Evolutionary conservation across 768 basidiomycete genomes (phyloP).

Genomic region (Serendipita sp.): DNA sequence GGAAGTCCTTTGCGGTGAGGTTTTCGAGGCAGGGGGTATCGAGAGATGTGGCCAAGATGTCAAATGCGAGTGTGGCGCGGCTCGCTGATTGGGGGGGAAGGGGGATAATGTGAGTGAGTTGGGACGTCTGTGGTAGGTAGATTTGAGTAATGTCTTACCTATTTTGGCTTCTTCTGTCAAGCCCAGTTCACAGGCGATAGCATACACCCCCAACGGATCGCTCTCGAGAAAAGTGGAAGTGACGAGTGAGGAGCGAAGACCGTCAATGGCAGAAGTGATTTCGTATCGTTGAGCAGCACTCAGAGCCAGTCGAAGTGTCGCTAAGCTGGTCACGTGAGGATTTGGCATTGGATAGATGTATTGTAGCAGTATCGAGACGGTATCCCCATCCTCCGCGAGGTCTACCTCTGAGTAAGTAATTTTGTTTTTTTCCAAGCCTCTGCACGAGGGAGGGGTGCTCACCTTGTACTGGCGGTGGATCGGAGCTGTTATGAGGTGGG

Average conservation of each 20-base stretch:
- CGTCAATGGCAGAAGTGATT: not conserved
- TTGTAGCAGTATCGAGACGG: not conserved
- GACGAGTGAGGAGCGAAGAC: not conserved
- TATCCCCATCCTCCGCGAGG: not conserved
- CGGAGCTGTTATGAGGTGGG: not conserved
- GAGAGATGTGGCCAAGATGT: not conserved
- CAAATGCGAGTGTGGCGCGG: not conserved
- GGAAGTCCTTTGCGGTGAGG: conserved; percentile 3
- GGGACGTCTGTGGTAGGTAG: not conserved
- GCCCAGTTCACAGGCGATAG: conserved; percentile 1
- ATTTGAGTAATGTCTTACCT: not conserved
- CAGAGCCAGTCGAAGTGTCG: not conserved
- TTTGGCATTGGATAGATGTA: conserved; percentile 4
- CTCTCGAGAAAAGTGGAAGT: not conserved
- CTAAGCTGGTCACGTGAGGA: not conserved
- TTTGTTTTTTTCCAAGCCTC: not conserved
- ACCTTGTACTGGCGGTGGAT: conserved; percentile 4
- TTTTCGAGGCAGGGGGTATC: conserved; percentile 4
- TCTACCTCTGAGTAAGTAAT: not conserved
- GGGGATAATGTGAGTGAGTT: not conserved
- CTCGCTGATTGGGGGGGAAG: not conserved
- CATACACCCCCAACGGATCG: not conserved
- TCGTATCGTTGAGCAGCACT: not conserved
- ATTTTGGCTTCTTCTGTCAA: not conserved
- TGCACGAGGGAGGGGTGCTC: not conserved